Percentiles rank a stretch among this genome's conserved stretches.
Evolutionary conservation across 441 rosid species (phyloP).

Genomic region (Bruguiera hainesii): DNA sequence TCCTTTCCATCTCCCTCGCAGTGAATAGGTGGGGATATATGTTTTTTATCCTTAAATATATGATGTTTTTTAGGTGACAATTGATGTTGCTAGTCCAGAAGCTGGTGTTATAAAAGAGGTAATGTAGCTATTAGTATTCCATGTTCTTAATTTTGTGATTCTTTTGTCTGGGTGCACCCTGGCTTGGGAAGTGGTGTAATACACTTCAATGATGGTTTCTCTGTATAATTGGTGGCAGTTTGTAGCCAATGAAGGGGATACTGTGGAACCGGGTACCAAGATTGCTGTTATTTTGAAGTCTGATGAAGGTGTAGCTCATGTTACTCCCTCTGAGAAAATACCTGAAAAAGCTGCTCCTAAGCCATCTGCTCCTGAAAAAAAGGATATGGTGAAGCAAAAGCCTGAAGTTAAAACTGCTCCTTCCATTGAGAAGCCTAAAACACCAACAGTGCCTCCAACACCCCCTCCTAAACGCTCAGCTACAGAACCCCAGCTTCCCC

Average conservation of each 20-base stretch:
- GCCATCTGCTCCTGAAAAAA: slow-evolving; percentile 47
- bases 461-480: slow-evolving; percentile 56
- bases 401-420: slow-evolving; percentile 48
- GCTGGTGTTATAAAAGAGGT: slow-evolving; percentile 79
- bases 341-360: slow-evolving; percentile 55
- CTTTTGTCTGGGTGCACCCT: background rate
- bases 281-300: slow-evolving; percentile 77
- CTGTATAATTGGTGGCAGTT: slow-evolving; percentile 28
- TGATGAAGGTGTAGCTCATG: slow-evolving; percentile 58
- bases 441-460: slow-evolving; percentile 16
- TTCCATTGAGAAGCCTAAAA: slow-evolving; percentile 41
- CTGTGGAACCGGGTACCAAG: slow-evolving; percentile 80
- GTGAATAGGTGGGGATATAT: background rate
- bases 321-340: slow-evolving; percentile 35
- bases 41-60: background rate
- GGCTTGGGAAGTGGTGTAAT: background rate
- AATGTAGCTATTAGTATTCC: slow-evolving; percentile 1
- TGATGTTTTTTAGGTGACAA: slow-evolving; percentile 53
- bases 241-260: slow-evolving; percentile 84
- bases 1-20: background rate
- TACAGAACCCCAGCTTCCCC: slow-evolving; percentile 85
- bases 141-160: slow-evolving; percentile 10
- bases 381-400: slow-evolving; percentile 30
- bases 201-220: background rate
- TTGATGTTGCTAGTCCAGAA: slow-evolving; percentile 84